Percentiles rank a stretch among this genome's conserved stretches.
Evolutionary conservation across 139 green algal genomes (phyloP).

Genomic region (Medakamo hakoo): DNA sequence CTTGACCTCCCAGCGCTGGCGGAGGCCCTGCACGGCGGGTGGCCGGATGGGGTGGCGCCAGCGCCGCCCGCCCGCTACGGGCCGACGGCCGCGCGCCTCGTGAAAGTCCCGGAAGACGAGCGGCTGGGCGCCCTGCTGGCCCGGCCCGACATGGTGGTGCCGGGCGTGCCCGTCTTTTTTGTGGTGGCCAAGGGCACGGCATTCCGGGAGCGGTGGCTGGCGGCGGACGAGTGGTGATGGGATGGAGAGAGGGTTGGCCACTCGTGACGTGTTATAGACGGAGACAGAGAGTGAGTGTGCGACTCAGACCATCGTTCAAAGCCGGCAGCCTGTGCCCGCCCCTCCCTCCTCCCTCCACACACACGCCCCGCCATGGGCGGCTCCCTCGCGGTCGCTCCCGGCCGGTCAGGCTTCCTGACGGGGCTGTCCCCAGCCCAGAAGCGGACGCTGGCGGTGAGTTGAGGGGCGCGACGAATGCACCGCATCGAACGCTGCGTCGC

Average conservation of each 20-base stretch:
- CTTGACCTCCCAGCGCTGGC: conserved; percentile 20
- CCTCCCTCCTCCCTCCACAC: too few species aligned
- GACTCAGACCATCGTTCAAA: too few species aligned
- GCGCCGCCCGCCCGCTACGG: conserved; percentile 44
- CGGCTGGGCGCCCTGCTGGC: conserved; percentile 33
- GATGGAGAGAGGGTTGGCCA: too few species aligned
- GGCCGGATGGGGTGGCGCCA: conserved; percentile 31
- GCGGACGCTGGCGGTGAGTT: conserved; percentile 10
- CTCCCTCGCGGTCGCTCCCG: too few species aligned
- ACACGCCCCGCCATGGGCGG: too few species aligned
- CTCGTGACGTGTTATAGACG: too few species aligned
- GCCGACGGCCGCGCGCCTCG: conserved; percentile 18
- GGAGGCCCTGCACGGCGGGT: conserved; percentile 46
- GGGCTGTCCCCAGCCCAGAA: conserved; percentile 10
- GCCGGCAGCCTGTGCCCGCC: too few species aligned
- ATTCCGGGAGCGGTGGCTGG: conserved; percentile 46
- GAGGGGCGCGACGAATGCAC: too few species aligned
- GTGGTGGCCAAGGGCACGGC: conserved; percentile 45
- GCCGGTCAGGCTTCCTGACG: too few species aligned
- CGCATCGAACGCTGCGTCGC: too few species aligned
- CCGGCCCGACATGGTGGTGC: conserved; percentile 38
- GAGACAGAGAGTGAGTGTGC: too few species aligned
- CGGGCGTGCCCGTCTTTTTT: conserved; percentile 67
- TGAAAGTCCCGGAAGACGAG: conserved; percentile 15
- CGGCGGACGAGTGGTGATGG: too few species aligned